Evolutionary conservation across 371 early-diverging fungal genomes (phyloP).

Genomic region (Lichtheimia corymbifera): DNA sequence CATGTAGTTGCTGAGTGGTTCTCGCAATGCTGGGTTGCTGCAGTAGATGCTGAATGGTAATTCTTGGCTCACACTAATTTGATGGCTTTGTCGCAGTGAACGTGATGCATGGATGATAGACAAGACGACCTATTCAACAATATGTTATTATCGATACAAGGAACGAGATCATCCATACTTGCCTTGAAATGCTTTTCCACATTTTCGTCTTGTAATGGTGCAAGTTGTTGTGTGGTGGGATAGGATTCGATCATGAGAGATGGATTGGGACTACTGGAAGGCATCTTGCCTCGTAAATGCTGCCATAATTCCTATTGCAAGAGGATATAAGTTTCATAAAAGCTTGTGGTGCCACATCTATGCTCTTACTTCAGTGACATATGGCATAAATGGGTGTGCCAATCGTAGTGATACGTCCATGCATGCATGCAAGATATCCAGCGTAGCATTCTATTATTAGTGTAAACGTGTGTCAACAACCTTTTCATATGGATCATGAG

Average conservation of each 20-base stretch:
- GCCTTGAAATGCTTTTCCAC: conserved; percentile 64
- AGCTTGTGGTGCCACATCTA: neutral
- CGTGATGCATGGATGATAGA: conserved; percentile 66
- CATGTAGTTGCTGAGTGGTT: conserved; percentile 38
- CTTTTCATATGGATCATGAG: neutral
- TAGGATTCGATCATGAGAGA: conserved; percentile 62
- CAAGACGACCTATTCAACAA: conserved; percentile 36
- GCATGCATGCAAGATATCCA: conserved; percentile 66
- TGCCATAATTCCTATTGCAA: conserved; percentile 63
- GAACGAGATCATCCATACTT: neutral
- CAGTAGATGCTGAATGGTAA: conserved; percentile 57
- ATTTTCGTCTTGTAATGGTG: conserved; percentile 33
- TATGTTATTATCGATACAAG: no score
- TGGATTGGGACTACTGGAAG: conserved; percentile 17
- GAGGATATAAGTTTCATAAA: neutral
- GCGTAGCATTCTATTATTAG: conserved; percentile 31
- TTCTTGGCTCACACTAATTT: conserved; percentile 50
- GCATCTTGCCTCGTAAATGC: conserved; percentile 34
- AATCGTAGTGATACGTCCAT: conserved; percentile 85
- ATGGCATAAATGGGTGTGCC: conserved; percentile 99
- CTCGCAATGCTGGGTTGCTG: conserved; percentile 30
- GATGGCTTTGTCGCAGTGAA: conserved; percentile 64
- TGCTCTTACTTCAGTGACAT: conserved; percentile 92
- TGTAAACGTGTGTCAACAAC: neutral
- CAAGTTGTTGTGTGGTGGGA: conserved; percentile 41